Evolutionary conservation across 768 basidiomycete genomes (phyloP).

Genomic region (Rhodotorula kratochvilovae): DNA sequence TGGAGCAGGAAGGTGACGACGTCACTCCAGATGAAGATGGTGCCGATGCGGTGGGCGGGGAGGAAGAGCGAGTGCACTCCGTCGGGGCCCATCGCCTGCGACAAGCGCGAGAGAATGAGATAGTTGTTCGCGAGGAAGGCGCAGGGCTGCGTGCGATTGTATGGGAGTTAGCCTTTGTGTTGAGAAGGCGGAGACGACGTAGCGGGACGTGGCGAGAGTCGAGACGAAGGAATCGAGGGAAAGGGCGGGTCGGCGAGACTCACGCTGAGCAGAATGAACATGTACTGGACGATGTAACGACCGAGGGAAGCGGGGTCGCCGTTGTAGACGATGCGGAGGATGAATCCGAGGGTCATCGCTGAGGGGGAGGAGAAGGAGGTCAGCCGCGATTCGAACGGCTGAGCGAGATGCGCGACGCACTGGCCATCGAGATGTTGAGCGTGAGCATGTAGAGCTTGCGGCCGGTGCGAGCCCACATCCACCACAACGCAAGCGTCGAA

Average conservation of each 20-base stretch:
- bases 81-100: constrained; percentile 13
- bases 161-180: too few species aligned
- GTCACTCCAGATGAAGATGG: constrained; percentile 22
- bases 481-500: background rate
- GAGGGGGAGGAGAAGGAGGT: background rate
- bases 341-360: constrained; percentile 23
- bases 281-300: constrained; percentile 5
- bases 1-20: constrained; percentile 36
- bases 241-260: too few species aligned
- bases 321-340: constrained; percentile 11
- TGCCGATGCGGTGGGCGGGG: background rate
- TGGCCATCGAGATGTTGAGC: background rate
- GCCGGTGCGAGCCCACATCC: background rate
- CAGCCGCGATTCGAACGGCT: background rate
- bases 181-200: too few species aligned
- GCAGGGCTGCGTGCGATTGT: constrained; percentile 24
- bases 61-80: constrained; percentile 24
- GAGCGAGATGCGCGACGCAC: background rate
- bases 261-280: constrained; percentile 30
- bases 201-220: too few species aligned
- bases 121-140: constrained; percentile 37
- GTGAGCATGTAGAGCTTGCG: background rate
- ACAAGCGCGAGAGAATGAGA: constrained; percentile 30
- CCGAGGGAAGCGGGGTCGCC: background rate
- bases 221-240: too few species aligned